Conservation (phyloP, 805 yeast genomes). For the Barnettozyma vustinii region DNA sequence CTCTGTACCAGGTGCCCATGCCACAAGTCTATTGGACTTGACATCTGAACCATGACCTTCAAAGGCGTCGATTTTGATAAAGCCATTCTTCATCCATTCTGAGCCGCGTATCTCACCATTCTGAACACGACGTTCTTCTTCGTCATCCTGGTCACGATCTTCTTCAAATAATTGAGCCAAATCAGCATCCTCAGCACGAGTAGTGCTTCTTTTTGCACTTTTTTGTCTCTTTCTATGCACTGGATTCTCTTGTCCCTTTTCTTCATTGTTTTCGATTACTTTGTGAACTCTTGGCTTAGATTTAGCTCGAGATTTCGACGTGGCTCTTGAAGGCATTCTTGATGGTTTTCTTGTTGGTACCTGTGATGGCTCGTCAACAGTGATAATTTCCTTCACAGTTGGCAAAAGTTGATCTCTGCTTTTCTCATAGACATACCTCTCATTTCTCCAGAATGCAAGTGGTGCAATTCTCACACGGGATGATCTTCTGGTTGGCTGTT, state of each 20-base stretch:
- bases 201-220: conserved; percentile 7
- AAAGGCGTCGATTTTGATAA: conserved; percentile 42
- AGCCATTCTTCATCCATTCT: conserved; percentile 45
- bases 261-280: background rate
- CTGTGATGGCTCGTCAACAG: conserved; percentile 25
- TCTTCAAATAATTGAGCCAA: conserved; percentile 10
- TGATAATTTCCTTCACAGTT: conserved; percentile 54
- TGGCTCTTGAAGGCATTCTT: conserved; percentile 8
- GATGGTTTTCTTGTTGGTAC: conserved; percentile 15
- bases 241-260: background rate
- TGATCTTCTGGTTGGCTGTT: conserved; percentile 50
- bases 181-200: background rate
- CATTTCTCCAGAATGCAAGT: conserved; percentile 81
- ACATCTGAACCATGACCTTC: conserved; percentile 44
- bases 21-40: conserved; percentile 43
- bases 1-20: conserved; percentile 59
- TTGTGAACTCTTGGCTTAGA: background rate
- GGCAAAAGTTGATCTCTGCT: conserved; percentile 38
- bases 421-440: conserved; percentile 56
- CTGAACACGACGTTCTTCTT: conserved; percentile 23
- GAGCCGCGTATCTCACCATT: conserved; percentile 35
- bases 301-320: conserved; percentile 4
- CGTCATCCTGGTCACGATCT: conserved; percentile 17
- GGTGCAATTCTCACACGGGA: conserved; percentile 63
- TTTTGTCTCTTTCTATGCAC: background rate